These are phyloP conservation scores for Colletotrichum endophyticum DNA, from an alignment of 2,329 filamentous ascomycete genomes.

Conservation along the genomic window DNA sequence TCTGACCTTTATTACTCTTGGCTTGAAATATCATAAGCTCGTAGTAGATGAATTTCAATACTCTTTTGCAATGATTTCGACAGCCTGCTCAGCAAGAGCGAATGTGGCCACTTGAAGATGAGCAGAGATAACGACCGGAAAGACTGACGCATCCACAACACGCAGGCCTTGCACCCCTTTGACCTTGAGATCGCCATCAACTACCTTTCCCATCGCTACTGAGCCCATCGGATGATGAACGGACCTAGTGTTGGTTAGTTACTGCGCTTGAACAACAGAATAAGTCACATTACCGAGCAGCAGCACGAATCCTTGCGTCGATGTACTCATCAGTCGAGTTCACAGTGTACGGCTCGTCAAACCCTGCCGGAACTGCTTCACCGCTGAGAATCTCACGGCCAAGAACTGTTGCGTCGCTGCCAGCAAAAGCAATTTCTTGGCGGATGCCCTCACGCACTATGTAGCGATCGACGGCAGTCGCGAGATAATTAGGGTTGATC, in stretches of 20 bases:
- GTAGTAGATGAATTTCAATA: not conserved
- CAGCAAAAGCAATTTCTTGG: constrained; percentile 22
- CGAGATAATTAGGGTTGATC: constrained; percentile 34
- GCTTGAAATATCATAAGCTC: not conserved
- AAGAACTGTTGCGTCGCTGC: constrained; percentile 15
- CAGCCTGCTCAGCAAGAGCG: constrained; percentile 64
- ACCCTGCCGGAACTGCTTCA: constrained; percentile 26
- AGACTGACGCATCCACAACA: constrained; percentile 41
- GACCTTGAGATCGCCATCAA: constrained; percentile 36
- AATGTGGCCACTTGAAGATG: constrained; percentile 57
- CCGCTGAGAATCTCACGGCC: constrained; percentile 20
- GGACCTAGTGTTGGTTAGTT: not conserved
- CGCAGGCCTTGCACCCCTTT: constrained; percentile 38
- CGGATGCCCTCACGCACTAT: constrained; percentile 28
- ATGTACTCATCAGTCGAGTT: constrained; percentile 28
- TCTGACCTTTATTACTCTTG: not conserved
- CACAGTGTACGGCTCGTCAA: constrained; percentile 20
- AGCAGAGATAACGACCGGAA: constrained; percentile 40
- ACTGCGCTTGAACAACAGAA: not conserved
- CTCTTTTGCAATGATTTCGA: constrained; percentile 51
- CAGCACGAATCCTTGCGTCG: constrained; percentile 24
- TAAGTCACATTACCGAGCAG: constrained; percentile 13
- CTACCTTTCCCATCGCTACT: constrained; percentile 33
- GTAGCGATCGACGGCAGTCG: constrained; percentile 33
- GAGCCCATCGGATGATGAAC: constrained; percentile 27